Conservation (phyloP, 345 rosid genomes). For the Hypericum perforatum region DNA sequence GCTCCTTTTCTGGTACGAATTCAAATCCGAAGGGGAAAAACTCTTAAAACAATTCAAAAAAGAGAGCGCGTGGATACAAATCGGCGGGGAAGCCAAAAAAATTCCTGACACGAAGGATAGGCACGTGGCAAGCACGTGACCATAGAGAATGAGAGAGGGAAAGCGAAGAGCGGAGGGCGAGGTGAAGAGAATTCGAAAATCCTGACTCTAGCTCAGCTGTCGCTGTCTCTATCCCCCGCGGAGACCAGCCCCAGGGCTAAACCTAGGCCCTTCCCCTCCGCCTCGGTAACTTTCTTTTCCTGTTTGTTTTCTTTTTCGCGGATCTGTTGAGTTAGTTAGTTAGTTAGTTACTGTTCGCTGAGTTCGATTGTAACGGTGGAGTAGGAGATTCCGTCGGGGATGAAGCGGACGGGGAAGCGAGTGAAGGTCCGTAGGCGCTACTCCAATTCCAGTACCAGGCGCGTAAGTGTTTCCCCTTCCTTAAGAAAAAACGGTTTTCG, state of each 20-base stretch:
- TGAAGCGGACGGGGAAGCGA: conserved; percentile 16
- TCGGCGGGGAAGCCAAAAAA: no score
- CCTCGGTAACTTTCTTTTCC: conserved; percentile 14
- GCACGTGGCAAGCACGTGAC: no score
- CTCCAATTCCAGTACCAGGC: conserved; percentile 19
- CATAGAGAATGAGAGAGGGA: neutral
- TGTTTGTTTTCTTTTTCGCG: neutral
- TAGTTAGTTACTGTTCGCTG: neutral
- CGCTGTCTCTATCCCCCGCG: no score
- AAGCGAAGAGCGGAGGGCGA: neutral
- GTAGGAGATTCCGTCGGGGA: conserved; percentile 13
- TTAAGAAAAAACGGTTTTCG: no score
- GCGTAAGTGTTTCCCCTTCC: conserved; percentile 6
- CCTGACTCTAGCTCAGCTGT: conserved; percentile 20
- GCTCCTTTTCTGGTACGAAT: no score
- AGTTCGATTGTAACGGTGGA: neutral
- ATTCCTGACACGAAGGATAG: no score
- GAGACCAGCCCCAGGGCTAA: conserved; percentile 12
- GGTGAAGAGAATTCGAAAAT: conserved; percentile 6
- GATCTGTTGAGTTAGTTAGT: neutral
- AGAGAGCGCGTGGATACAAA: no score
- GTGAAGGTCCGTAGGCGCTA: conserved; percentile 25
- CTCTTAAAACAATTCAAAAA: no score
- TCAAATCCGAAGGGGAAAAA: no score
- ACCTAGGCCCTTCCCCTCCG: conserved; percentile 11